Evolutionary conservation across 108 stramenopile genomes (phyloP).

Genomic region (Bacterosira constricta): DNA sequence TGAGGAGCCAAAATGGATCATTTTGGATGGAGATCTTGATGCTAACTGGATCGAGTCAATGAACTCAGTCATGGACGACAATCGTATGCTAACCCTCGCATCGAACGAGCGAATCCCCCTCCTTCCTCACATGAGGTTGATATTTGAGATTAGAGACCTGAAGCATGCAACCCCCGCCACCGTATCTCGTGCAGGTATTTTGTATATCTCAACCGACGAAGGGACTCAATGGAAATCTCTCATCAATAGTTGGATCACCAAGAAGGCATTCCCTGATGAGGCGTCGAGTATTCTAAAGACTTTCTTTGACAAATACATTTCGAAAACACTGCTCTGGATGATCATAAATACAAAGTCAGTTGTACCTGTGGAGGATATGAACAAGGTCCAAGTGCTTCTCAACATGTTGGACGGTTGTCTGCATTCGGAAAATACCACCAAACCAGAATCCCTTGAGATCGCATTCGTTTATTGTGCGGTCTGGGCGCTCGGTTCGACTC

Average conservation of each 20-base stretch:
- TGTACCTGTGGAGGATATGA: constrained; percentile 69
- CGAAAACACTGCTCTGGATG: constrained; percentile 38
- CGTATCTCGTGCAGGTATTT: constrained; percentile 82
- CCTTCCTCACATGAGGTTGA: constrained; percentile 81
- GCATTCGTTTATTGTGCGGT: constrained; percentile 77
- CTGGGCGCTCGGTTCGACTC: constrained; percentile 79
- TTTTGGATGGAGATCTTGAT: constrained; percentile 87
- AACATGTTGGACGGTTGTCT: constrained; percentile 76
- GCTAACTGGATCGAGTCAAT: constrained; percentile 90
- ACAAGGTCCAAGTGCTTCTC: constrained; percentile 63
- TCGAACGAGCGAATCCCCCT: constrained; percentile 88
- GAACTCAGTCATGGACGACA: constrained; percentile 91
- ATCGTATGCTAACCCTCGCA: constrained; percentile 84
- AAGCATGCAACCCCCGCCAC: constrained; percentile 85
- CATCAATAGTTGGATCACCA: constrained; percentile 68
- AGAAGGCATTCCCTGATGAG: constrained; percentile 40
- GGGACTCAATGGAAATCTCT: constrained; percentile 85
- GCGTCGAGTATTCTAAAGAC: constrained; percentile 15
- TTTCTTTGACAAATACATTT: constrained; percentile 53
- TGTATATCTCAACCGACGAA: constrained; percentile 80
- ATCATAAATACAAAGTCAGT: constrained; percentile 46
- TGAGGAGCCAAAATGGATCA: constrained; percentile 84
- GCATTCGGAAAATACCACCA: constrained; percentile 42
- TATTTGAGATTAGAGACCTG: constrained; percentile 88
- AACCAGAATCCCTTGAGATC: constrained; percentile 57